phyloP scores from a whole-genome alignment of 1,284 basidiomycete species.

The Coriolopsis trogii region DNA sequence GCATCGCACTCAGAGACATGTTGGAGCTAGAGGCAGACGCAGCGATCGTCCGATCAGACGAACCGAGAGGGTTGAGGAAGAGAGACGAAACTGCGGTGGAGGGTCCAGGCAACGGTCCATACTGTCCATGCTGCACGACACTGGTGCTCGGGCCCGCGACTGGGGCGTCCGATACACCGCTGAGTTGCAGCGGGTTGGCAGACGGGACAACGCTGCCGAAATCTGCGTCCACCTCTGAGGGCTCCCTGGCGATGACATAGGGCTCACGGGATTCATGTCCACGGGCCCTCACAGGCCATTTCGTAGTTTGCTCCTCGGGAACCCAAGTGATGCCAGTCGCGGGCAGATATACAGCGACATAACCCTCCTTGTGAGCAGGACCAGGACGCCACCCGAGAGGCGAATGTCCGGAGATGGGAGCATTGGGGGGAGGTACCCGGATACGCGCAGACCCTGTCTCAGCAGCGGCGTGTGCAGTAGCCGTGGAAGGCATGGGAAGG shows the following conservation, averaged over 20 bases:
- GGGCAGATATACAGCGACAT: constrained; percentile 9
- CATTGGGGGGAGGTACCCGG: background rate
- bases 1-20: background rate
- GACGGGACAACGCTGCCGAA: constrained; percentile 7
- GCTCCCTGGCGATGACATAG: constrained; percentile 19
- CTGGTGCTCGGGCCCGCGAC: constrained; percentile 12
- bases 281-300: constrained; percentile 11
- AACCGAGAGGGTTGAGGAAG: constrained; percentile 1
- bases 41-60: constrained; percentile 3
- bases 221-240: constrained; percentile 14
- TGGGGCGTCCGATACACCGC: constrained; percentile 9
- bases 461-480: constrained; percentile 1
- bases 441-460: constrained; percentile 12
- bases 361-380: constrained; percentile 8
- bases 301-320: constrained; percentile 5
- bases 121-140: constrained; percentile 2
- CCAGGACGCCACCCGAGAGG: no score
- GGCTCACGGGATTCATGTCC: constrained; percentile 9
- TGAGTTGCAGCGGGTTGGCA: constrained; percentile 16
- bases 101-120: constrained; percentile 3
- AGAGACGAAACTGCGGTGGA: constrained; percentile 6
- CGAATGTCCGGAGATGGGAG: constrained; percentile 10
- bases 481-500: background rate
- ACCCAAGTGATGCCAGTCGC: constrained; percentile 8
- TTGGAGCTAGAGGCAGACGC: background rate